A percentile compares a stretch with the other conserved stretches of the same genome.
phyloP scores from a whole-genome alignment of 2,329 filamentous ascomycete species.

The Myrmaecium sp. region DNA sequence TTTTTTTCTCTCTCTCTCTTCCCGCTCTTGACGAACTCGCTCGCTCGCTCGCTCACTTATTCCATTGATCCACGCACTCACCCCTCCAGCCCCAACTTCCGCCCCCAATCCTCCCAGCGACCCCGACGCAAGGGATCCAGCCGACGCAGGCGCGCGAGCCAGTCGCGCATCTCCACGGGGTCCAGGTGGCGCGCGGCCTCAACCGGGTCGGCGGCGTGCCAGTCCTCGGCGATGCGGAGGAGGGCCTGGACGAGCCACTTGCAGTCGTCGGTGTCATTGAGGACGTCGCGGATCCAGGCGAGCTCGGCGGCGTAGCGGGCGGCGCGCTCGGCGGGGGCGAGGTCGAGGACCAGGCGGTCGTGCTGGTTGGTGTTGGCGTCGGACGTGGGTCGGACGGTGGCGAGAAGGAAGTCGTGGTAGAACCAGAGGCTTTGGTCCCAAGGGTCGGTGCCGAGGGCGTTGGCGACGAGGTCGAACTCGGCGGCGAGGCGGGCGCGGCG shows the following conservation, averaged over 20 bases:
- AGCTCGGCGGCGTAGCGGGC: slow-evolving; percentile 55
- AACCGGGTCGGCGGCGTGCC: background rate
- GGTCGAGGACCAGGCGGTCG: slow-evolving; percentile 45
- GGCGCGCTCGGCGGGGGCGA: slow-evolving; percentile 44
- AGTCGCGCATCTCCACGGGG: slow-evolving; percentile 28
- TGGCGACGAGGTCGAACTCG: slow-evolving; percentile 60
- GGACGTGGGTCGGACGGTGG: no score
- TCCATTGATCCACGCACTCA: no score
- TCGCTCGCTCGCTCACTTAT: no score
- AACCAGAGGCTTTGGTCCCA: slow-evolving; percentile 96
- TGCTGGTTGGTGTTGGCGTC: slow-evolving; percentile 33
- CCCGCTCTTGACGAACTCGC: no score
- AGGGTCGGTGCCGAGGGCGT: slow-evolving; percentile 72
- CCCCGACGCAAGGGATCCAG: slow-evolving; percentile 60
- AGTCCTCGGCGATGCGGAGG: slow-evolving; percentile 48
- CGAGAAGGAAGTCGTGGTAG: slow-evolving; percentile 79
- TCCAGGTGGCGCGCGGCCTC: slow-evolving; percentile 33
- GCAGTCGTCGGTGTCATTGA: slow-evolving; percentile 49
- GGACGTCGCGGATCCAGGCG: slow-evolving; percentile 52
- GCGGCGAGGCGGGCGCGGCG: slow-evolving; percentile 55
- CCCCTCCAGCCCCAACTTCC: slow-evolving; percentile 1
- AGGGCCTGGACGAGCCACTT: slow-evolving; percentile 87
- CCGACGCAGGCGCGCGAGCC: slow-evolving; percentile 46
- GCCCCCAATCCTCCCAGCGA: slow-evolving; percentile 47
- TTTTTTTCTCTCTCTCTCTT: no score